phyloP scores from a whole-genome alignment of 257 asterid species.

The Verbena officinalis region DNA sequence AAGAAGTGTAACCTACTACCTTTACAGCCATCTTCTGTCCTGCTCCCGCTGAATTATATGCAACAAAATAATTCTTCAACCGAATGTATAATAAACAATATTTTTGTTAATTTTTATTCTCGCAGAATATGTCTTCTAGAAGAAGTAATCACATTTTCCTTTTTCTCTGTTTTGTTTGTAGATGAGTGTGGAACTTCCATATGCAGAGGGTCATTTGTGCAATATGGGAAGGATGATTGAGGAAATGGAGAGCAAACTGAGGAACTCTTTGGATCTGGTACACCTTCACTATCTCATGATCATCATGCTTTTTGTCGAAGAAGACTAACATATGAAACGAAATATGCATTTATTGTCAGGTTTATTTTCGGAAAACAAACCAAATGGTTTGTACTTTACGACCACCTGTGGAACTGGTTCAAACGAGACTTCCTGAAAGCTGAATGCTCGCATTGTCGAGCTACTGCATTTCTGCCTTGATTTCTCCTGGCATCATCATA shows the following conservation, averaged over 20 bases:
- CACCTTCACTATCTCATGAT: not conserved
- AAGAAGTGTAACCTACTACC: no score
- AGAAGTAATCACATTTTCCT: not conserved
- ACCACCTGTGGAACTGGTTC: conserved; percentile 82
- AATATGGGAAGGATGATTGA: conserved; percentile 99
- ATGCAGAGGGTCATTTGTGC: conserved; percentile 89
- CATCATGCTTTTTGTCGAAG: not conserved
- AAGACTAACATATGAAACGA: no score
- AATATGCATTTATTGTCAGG: conserved; percentile 45
- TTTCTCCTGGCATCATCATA: not conserved
- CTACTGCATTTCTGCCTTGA: not conserved
- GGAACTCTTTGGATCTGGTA: conserved; percentile 97
- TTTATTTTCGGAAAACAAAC: conserved; percentile 95
- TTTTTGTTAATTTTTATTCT: not conserved
- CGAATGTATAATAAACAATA: no score
- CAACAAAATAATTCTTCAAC: no score
- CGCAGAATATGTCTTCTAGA: not conserved
- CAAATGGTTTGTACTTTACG: conserved; percentile 98
- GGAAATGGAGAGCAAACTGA: conserved; percentile 96
- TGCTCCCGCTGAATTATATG: no score
- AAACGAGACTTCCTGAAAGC: conserved; percentile 66
- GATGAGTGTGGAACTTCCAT: conserved; percentile 87
- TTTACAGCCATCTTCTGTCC: no score
- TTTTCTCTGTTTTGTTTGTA: conserved; percentile 22
- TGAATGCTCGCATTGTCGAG: conserved; percentile 32